Evolutionary conservation across 2,329 filamentous ascomycete genomes (phyloP), one percentile per base, ranked within the genome.

Genomic region (Clathrospora elynae): DNA sequence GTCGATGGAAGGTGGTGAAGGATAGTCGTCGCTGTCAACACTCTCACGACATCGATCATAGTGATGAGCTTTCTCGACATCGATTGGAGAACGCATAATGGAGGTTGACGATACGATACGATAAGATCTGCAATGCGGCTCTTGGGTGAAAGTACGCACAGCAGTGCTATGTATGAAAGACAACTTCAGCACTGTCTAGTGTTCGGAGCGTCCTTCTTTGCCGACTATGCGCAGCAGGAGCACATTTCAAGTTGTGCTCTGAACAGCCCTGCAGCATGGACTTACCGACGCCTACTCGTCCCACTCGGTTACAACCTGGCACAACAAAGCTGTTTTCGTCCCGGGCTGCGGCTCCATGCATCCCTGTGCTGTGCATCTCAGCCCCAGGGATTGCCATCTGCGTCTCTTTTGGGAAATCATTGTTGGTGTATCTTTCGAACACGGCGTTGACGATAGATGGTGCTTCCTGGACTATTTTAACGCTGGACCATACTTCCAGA

Each of bases 41-140:
- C 55, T 59, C 38, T 57, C 55, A 17, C 53, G 51, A 33, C 55
- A 60, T 34, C 49, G 45, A 19, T 58, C 49, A 18, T 60, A 57
- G 16, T 42, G 36, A 30, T 50, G 46, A 9, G 46, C 53, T 35
- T 61, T 61, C 42, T 59, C 57, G n/a, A 57, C 55, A 19, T 59
- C 55, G 36, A 60, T 45, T 11, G 55, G 55, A 23, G 55, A 59
- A 48, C 53, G 53, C 57, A 61, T 61, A 26, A 3, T 47, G 39
- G 32, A 29, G 13, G 20, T 41, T 25, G 20, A 41, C 33, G 33
- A 42, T 17, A 1, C 3, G 11, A 22, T 10, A 35, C 13, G 19
- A 36, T 10, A 23, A 23, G 6, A 6, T 23, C 10, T 23, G 6
- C 10, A 23, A 23, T 10, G 10, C 20, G 20, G 10, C 20, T 54